These are phyloP conservation scores for Tillandsia leiboldiana DNA, from an alignment of 176 grass and related monocot species.

Conservation along the genomic window DNA sequence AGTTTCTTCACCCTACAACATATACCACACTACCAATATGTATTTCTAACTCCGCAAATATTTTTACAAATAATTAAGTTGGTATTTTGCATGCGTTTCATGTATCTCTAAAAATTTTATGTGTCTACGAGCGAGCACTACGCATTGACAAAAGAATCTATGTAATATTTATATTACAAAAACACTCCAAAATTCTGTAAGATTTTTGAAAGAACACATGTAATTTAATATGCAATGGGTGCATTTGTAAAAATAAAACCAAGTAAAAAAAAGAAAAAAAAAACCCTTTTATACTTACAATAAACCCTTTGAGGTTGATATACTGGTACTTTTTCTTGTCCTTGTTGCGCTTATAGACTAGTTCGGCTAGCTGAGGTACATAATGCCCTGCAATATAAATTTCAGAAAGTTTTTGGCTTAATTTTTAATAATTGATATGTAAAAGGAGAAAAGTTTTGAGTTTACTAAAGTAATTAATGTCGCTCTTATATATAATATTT, in stretches of 20 bases:
- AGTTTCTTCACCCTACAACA: too few relatives aligned
- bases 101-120: too few relatives aligned
- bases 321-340: constrained; percentile 18
- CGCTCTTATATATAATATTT: too few relatives aligned
- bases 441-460: too few relatives aligned
- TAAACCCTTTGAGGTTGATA: constrained; percentile 80
- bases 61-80: too few relatives aligned
- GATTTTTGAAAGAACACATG: not conserved
- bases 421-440: not conserved
- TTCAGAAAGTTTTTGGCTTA: not conserved
- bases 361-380: constrained; percentile 74
- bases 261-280: not conserved
- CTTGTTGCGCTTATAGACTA: constrained; percentile 52
- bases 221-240: not conserved
- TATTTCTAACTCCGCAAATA: too few relatives aligned
- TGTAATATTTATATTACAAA: too few relatives aligned
- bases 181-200: not conserved
- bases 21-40: too few relatives aligned
- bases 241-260: not conserved
- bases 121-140: too few relatives aligned
- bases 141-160: too few relatives aligned
- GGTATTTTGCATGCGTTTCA: too few relatives aligned
- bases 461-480: too few relatives aligned
- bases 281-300: constrained; percentile 27
- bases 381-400: constrained; percentile 50